Base-by-base conservation (phyloP, 78 protist species). In the Chrysochromulina parva region DNA sequence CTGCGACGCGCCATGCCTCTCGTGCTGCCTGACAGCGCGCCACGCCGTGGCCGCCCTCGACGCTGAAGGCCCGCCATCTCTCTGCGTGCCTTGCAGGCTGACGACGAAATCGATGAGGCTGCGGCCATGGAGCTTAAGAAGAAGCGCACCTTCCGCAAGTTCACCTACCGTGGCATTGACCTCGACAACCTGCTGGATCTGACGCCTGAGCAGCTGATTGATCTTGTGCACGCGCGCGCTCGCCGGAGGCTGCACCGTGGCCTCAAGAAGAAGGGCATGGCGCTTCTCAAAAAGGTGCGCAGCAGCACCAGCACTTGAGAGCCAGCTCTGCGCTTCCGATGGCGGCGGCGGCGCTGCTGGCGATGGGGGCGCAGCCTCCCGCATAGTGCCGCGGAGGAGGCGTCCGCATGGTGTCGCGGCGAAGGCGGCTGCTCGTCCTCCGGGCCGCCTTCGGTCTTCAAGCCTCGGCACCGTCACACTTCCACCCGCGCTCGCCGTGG, bases 131-230 rank as follows among this genome's bases (percentile, higher is more conserved):
- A 87, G 87, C 93, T 73, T 16, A 91, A 87, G 76, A 93, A 91
- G 91, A 85, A 88, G 93, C 95, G 97, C 62, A 82, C 96, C 89
- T 98, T 98, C 99, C 95, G 97, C 94, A 98, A 97, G 96, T 99
- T 95, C 98, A 28, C 96, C 82, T 99, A 95, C 98, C 96, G 99
- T 11, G 99, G 99, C 3, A 80, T 98, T 60, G 99, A 99, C 26
- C 95, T 98, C 80, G 99, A 98, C 19, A 86, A 94, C 80, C 95
- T 99, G 22, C 95, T 98, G 47, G 98, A 97, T 87, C 94, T 99
- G 87, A 59, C 58, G 85, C 54, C 47, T 14, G 96, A 94, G 62
- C 88, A 99, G 91, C 91, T 99, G 54, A 59, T 91, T 53, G 86
- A 93, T 66, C 92, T 99, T 16, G 58, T 99, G 89, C 88, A 80